Evolutionary conservation across 2,329 filamentous ascomycete genomes (phyloP).

Genomic region (Penicillium sp.): DNA sequence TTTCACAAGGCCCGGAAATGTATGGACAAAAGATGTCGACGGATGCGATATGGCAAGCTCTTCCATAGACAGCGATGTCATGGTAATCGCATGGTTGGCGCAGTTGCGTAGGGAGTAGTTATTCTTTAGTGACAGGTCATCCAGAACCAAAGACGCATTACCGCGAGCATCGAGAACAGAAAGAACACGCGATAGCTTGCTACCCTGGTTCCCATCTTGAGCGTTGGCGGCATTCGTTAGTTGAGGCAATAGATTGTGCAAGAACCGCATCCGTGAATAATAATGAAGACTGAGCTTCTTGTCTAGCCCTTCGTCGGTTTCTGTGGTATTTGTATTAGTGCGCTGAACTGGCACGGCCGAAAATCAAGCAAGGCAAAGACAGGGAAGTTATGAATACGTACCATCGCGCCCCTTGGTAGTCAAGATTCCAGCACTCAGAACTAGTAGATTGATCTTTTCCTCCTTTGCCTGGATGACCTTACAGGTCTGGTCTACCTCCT

Average conservation of each 20-base stretch:
- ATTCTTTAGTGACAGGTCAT: conserved; percentile 17
- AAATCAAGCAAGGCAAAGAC: too few relatives aligned
- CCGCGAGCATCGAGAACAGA: conserved; percentile 17
- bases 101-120: conserved; percentile 15
- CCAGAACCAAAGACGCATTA: conserved; percentile 13
- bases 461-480: conserved; percentile 43
- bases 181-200: conserved; percentile 14
- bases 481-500: conserved; percentile 53
- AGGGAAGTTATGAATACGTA: background rate
- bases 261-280: conserved; percentile 39
- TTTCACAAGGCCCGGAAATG: conserved; percentile 48
- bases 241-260: conserved; percentile 33
- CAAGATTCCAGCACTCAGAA: conserved; percentile 29
- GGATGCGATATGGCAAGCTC: conserved; percentile 50
- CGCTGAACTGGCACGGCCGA: background rate
- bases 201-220: background rate
- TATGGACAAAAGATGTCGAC: conserved; percentile 51
- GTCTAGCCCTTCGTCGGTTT: conserved; percentile 35
- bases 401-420: conserved; percentile 18
- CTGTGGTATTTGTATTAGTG: conserved; percentile 15
- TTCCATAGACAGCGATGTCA: conserved; percentile 21
- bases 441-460: conserved; percentile 30
- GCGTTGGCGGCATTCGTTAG: conserved; percentile 9
- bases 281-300: conserved; percentile 31
- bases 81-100: conserved; percentile 17